Evolutionary conservation across 2,329 filamentous ascomycete genomes (phyloP).

Genomic region (Mycocentrospora acerina): DNA sequence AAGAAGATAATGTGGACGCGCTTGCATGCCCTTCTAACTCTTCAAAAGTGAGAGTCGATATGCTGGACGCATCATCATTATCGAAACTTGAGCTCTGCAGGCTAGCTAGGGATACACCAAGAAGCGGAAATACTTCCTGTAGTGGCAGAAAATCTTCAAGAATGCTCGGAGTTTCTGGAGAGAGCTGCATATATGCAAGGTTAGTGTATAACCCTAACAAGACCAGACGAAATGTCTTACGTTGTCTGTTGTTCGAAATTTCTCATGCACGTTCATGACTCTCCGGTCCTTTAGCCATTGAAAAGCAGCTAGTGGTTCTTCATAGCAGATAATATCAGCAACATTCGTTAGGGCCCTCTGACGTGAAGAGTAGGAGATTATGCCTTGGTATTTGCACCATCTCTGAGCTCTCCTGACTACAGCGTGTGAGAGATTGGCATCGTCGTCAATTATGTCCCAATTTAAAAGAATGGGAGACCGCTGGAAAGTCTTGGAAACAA

Average conservation of each 20-base stretch:
- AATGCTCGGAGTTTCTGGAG: constrained; percentile 30
- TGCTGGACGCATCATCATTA: constrained; percentile 26
- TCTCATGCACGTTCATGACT: constrained; percentile 41
- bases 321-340: constrained; percentile 21
- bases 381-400: constrained; percentile 43
- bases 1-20: constrained; percentile 21
- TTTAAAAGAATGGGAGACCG: constrained; percentile 41
- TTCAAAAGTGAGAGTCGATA: constrained; percentile 35
- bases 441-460: constrained; percentile 42
- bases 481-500: constrained; percentile 40
- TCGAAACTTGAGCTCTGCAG: constrained; percentile 26
- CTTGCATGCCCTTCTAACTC: constrained; percentile 37
- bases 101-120: constrained; percentile 25
- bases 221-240: constrained; percentile 15
- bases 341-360: constrained; percentile 28
- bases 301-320: constrained; percentile 40
- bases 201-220: constrained; percentile 1
- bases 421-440: constrained; percentile 37
- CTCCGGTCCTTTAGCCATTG: constrained; percentile 41
- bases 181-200: constrained; percentile 19
- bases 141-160: constrained; percentile 35
- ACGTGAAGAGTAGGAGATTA: constrained; percentile 30
- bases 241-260: constrained; percentile 30
- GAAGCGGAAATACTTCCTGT: constrained; percentile 29
- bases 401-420: constrained; percentile 38